Evolutionary conservation across 257 asterid species (phyloP).

Genomic region (Capsicum chinense): DNA sequence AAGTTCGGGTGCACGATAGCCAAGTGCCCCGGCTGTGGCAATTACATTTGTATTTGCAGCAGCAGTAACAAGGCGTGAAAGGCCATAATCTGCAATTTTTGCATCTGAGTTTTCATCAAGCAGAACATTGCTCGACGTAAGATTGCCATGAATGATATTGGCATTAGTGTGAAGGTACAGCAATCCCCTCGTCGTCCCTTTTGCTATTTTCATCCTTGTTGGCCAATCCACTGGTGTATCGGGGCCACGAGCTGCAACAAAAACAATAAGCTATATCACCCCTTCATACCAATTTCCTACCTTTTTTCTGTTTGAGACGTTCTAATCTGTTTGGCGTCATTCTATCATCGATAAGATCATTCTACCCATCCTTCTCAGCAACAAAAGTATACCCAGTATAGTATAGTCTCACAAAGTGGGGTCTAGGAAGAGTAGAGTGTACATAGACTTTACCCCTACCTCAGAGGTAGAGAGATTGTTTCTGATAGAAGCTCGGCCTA

Average conservation of each 20-base stretch:
- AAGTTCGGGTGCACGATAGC: conserved; percentile 93
- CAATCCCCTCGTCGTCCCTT: conserved; percentile 81
- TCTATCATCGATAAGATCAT: background rate
- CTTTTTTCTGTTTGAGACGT: background rate
- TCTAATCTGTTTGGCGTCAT: background rate
- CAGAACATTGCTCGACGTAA: conserved; percentile 86
- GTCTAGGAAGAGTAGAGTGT: background rate
- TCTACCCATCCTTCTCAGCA: background rate
- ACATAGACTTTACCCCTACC: background rate
- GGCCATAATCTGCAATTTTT: conserved; percentile 82
- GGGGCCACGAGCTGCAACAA: conserved; percentile 71
- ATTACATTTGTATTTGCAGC: conserved; percentile 86
- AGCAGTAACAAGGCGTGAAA: conserved; percentile 77
- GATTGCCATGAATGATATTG: conserved; percentile 87
- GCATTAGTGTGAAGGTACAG: conserved; percentile 71
- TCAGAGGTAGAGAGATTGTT: background rate
- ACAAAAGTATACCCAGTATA: too few species aligned
- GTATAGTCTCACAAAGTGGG: background rate
- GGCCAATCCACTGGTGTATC: conserved; percentile 79
- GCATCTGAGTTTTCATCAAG: conserved; percentile 65
- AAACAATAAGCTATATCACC: conserved; percentile 11
- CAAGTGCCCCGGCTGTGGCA: conserved; percentile 88
- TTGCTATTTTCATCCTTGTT: conserved; percentile 77
- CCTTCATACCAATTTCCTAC: background rate
- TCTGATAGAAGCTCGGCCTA: background rate